phyloP scores from a whole-genome alignment of 2,329 filamentous ascomycete species.

The Aureobasidium sp. region DNA sequence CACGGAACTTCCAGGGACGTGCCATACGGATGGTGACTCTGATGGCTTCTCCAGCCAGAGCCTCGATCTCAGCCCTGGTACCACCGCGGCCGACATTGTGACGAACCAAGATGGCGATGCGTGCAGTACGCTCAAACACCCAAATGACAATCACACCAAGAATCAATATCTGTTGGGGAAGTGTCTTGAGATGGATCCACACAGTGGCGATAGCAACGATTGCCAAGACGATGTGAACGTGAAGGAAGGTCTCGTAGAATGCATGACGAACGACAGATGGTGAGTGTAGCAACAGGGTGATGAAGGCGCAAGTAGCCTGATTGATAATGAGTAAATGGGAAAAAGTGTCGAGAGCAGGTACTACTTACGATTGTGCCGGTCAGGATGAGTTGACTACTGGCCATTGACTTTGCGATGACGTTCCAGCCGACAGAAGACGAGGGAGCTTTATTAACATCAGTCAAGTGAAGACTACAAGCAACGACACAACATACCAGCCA shows the following conservation, averaged over 20 bases:
- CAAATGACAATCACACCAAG: slow-evolving; percentile 58
- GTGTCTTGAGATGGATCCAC: slow-evolving; percentile 54
- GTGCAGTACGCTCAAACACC: slow-evolving; percentile 52
- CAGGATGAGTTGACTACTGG: slow-evolving; percentile 41
- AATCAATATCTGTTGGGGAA: slow-evolving; percentile 51
- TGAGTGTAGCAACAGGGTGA: slow-evolving; percentile 58
- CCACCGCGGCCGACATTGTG: slow-evolving; percentile 59
- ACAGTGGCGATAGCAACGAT: slow-evolving; percentile 52
- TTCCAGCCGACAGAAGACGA: slow-evolving; percentile 39
- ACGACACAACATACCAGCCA: slow-evolving; percentile 11
- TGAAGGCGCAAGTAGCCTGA: slow-evolving; percentile 51
- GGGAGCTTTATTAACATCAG: background rate
- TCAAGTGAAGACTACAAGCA: background rate
- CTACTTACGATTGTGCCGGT: slow-evolving; percentile 50
- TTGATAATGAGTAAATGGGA: slow-evolving; percentile 4
- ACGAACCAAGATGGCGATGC: slow-evolving; percentile 52
- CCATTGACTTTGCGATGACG: slow-evolving; percentile 33
- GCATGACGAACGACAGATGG: slow-evolving; percentile 64
- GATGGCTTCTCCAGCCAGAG: slow-evolving; percentile 65
- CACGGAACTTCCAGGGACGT: slow-evolving; percentile 65
- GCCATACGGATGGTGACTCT: slow-evolving; percentile 66
- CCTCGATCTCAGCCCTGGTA: slow-evolving; percentile 61
- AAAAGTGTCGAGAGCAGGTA: slow-evolving; percentile 28
- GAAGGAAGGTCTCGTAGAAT: slow-evolving; percentile 70
- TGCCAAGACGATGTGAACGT: slow-evolving; percentile 59